Evolutionary conservation across 2,329 filamentous ascomycete genomes (phyloP).

Genomic region (Neurospora sp.): DNA sequence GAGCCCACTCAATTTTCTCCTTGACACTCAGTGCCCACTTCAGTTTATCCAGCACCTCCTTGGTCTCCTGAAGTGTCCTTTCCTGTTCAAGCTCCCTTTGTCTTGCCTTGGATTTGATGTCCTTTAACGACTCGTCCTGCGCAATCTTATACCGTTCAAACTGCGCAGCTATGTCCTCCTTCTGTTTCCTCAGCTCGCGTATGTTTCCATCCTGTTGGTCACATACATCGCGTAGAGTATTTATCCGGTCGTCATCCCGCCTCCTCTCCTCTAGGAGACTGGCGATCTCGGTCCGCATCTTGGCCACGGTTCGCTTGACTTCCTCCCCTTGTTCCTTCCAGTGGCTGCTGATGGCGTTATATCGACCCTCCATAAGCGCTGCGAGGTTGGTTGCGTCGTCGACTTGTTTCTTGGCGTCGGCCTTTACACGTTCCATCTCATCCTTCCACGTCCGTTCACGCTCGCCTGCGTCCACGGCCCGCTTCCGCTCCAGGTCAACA

Average conservation of each 20-base stretch:
- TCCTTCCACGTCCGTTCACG: conserved; percentile 52
- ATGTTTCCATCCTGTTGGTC: conserved; percentile 65
- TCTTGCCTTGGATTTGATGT: conserved; percentile 48
- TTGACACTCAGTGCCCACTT: conserved; percentile 64
- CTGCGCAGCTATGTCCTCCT: conserved; percentile 47
- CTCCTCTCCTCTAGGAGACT: conserved; percentile 43
- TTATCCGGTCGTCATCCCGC: conserved; percentile 53
- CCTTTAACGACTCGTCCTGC: conserved; percentile 50
- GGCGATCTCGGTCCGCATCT: conserved; percentile 44
- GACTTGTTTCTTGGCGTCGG: conserved; percentile 51
- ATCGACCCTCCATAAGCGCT: conserved; percentile 58
- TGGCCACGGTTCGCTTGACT: conserved; percentile 41
- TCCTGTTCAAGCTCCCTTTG: conserved; percentile 53
- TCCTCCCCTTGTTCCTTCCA: conserved; percentile 58
- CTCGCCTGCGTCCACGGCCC: conserved; percentile 47
- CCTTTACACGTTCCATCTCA: conserved; percentile 51
- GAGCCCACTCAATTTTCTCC: conserved; percentile 45
- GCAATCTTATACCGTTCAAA: conserved; percentile 56
- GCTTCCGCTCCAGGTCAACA: conserved; percentile 54
- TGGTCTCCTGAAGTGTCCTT: conserved; percentile 45
- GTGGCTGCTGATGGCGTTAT: conserved; percentile 55
- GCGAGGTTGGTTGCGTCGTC: conserved; percentile 56
- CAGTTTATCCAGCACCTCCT: conserved; percentile 55
- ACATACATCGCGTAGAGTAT: conserved; percentile 55
- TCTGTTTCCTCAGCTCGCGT: conserved; percentile 47